Conservation (phyloP, 2,329 filamentous ascomycete genomes). For the Monosporascus ibericus region DNA sequence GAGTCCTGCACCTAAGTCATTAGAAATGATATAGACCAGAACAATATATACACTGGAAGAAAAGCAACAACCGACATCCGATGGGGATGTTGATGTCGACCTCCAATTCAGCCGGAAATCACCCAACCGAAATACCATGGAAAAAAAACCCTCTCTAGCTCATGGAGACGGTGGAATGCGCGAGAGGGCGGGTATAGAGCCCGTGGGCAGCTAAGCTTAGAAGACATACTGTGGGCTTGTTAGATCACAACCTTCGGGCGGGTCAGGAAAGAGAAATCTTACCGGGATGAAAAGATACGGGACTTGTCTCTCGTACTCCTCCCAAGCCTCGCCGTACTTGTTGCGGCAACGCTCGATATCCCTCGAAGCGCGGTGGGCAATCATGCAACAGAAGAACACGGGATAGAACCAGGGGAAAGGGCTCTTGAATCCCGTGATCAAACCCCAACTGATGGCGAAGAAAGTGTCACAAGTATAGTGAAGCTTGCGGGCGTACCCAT, state of each 20-base stretch:
- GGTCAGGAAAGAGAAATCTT: conserved; percentile 10
- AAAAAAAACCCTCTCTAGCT: no score
- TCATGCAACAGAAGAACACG: conserved; percentile 74
- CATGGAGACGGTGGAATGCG: no score
- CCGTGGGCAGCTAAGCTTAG: neutral
- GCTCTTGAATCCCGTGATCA: conserved; percentile 50
- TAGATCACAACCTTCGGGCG: neutral
- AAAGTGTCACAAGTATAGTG: conserved; percentile 45
- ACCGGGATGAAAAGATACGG: conserved; percentile 71
- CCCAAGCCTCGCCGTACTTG: conserved; percentile 80
- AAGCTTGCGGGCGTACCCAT: conserved; percentile 62
- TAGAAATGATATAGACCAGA: no score
- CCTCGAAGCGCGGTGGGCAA: conserved; percentile 67
- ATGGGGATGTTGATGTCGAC: no score
- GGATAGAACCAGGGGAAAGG: conserved; percentile 90
- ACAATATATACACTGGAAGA: no score
- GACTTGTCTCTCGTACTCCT: conserved; percentile 71
- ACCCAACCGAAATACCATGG: no score
- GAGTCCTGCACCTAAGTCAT: no score
- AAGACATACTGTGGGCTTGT: conserved; percentile 2
- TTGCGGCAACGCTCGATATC: conserved; percentile 70
- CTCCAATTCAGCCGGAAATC: no score
- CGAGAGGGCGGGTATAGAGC: neutral
- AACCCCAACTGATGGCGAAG: conserved; percentile 45
- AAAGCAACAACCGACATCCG: no score